Evolutionary conservation across 2,329 filamentous ascomycete genomes (phyloP).

Genomic region (Sordariomycetes sp.): DNA sequence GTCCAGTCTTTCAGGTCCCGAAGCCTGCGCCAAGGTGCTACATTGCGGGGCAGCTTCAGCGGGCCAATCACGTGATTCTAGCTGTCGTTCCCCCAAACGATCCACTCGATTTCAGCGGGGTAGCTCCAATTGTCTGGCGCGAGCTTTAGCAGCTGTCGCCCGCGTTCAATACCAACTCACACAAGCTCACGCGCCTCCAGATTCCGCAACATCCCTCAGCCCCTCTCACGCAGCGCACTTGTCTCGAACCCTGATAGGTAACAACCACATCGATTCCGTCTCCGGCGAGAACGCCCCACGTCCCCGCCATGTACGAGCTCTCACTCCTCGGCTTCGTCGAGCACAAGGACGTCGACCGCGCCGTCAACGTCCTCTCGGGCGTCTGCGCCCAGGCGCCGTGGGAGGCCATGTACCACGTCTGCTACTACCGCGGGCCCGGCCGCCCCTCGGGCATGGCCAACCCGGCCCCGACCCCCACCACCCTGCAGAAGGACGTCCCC

Average conservation of each 20-base stretch:
- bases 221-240: not conserved
- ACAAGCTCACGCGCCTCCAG: no score
- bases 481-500: constrained; percentile 22
- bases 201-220: no score
- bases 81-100: not conserved
- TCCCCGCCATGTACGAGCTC: constrained; percentile 39
- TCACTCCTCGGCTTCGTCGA: constrained; percentile 45
- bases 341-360: constrained; percentile 35
- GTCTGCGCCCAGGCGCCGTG: constrained; percentile 45
- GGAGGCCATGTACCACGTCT: constrained; percentile 35
- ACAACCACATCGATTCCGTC: not conserved
- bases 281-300: not conserved
- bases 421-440: constrained; percentile 40
- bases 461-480: constrained; percentile 24
- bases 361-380: constrained; percentile 43
- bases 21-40: no score
- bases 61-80: not conserved
- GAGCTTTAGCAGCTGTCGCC: not conserved
- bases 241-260: not conserved
- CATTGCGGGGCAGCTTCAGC: not conserved
- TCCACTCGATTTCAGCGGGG: not conserved
- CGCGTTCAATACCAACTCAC: not conserved
- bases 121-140: not conserved
- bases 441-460: constrained; percentile 34
- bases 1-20: no score